Conservation (phyloP, 2,329 filamentous ascomycete species). For the Orbilia oligospora region DNA sequence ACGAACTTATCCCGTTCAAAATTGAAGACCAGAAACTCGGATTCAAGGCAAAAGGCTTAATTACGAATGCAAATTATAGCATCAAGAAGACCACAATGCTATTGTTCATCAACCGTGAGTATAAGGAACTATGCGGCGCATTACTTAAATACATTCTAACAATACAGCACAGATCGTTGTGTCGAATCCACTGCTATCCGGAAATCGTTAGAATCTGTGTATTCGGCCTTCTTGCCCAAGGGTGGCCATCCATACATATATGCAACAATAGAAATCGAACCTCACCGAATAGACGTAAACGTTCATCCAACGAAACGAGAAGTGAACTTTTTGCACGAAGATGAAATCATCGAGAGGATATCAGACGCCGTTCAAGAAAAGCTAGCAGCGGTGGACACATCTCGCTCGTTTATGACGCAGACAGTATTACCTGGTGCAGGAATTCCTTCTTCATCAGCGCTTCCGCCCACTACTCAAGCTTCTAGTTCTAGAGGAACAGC, state of each 20-base stretch:
- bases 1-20: conserved; percentile 85
- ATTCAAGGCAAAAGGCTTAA: conserved; percentile 84
- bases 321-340: conserved; percentile 97
- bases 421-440: conserved; percentile 82
- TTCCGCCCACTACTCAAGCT: conserved; percentile 4
- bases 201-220: conserved; percentile 91
- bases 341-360: conserved; percentile 90
- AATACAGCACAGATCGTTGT: conserved; percentile 73
- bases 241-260: conserved; percentile 95
- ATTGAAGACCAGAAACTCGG: conserved; percentile 82
- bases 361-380: conserved; percentile 83
- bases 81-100: conserved; percentile 89
- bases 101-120: conserved; percentile 86
- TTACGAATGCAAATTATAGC: conserved; percentile 94
- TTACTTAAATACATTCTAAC: conserved; percentile 10
- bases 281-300: conserved; percentile 93
- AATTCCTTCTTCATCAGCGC: conserved; percentile 64
- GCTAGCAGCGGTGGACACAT: conserved; percentile 89
- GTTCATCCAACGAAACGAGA: conserved; percentile 97
- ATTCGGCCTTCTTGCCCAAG: conserved; percentile 88
- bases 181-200: conserved; percentile 92
- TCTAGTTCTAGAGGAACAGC: conserved; percentile 65
- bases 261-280: conserved; percentile 91
- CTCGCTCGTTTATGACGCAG: conserved; percentile 93
- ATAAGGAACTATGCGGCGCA: background rate